phyloP scores from a whole-genome alignment of 2,329 filamentous ascomycete genomes.

The Fusarium chaquense region DNA sequence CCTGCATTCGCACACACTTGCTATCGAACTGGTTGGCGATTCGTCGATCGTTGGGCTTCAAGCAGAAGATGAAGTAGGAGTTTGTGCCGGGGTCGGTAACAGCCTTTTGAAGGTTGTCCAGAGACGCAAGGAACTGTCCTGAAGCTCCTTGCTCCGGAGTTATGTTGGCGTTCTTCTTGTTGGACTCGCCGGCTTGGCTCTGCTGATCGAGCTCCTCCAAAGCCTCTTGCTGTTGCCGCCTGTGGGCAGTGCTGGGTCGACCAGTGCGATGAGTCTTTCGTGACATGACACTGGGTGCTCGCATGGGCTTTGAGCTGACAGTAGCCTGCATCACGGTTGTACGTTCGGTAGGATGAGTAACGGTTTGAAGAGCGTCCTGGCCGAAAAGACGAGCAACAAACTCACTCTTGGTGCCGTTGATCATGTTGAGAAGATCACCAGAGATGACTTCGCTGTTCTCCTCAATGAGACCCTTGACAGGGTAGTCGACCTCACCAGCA shows the following conservation, averaged over 20 bases:
- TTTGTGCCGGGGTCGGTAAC: slow-evolving; percentile 86
- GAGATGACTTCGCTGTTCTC: slow-evolving; percentile 97
- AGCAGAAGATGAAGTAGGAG: slow-evolving; percentile 94
- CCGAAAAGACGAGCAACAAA: slow-evolving; percentile 93
- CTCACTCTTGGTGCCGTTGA: slow-evolving; percentile 86
- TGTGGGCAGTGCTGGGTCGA: slow-evolving; percentile 51
- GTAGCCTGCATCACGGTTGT: slow-evolving; percentile 94
- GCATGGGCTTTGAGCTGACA: slow-evolving; percentile 93
- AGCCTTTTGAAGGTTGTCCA: slow-evolving; percentile 92
- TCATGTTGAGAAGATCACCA: slow-evolving; percentile 93
- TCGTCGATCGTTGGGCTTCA: slow-evolving; percentile 96
- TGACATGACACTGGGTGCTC: slow-evolving; percentile 92
- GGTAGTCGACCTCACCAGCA: slow-evolving; percentile 95
- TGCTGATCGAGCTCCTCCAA: slow-evolving; percentile 61
- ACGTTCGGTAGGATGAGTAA: slow-evolving; percentile 92
- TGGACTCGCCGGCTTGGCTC: slow-evolving; percentile 62
- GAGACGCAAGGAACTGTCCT: slow-evolving; percentile 87
- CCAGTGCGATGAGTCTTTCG: slow-evolving; percentile 70
- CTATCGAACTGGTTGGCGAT: slow-evolving; percentile 99
- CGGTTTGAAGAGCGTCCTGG: slow-evolving; percentile 92
- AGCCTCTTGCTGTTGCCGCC: slow-evolving; percentile 57
- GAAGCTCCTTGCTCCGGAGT: slow-evolving; percentile 83
- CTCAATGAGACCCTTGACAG: slow-evolving; percentile 86
- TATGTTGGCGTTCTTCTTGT: slow-evolving; percentile 58
- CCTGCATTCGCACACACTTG: slow-evolving; percentile 94